Evolutionary conservation across 2,329 filamentous ascomycete genomes (phyloP).

Genomic region (Fusarium nelsonii): DNA sequence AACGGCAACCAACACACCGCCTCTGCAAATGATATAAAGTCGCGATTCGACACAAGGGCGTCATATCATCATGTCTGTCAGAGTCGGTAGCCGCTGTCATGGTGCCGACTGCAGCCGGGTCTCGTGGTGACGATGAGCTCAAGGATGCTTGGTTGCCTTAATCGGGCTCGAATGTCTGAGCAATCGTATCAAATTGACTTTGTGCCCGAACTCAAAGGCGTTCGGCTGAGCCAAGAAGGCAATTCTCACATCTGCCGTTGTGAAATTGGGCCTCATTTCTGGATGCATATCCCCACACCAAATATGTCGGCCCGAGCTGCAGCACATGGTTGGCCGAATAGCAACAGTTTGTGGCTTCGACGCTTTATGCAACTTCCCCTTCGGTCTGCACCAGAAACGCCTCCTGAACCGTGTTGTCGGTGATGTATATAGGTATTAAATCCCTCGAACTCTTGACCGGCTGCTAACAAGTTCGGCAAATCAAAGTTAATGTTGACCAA

Average conservation of each 20-base stretch:
- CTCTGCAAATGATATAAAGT: slow-evolving; percentile 14
- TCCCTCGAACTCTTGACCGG: slow-evolving; percentile 41
- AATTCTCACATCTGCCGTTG: slow-evolving; percentile 12
- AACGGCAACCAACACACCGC: slow-evolving; percentile 33
- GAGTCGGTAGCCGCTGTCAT: slow-evolving; percentile 37
- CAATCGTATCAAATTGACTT: neutral
- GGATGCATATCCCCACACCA: slow-evolving; percentile 21
- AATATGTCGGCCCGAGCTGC: slow-evolving; percentile 10
- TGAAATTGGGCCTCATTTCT: slow-evolving; percentile 37
- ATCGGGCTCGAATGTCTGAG: slow-evolving; percentile 25
- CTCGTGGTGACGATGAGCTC: slow-evolving; percentile 38
- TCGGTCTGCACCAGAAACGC: slow-evolving; percentile 40
- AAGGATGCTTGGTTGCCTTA: slow-evolving; percentile 38
- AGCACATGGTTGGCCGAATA: slow-evolving; percentile 30
- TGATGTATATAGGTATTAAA: slow-evolving; percentile 28
- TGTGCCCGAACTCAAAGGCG: slow-evolving; percentile 29
- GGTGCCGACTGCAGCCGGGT: slow-evolving; percentile 35
- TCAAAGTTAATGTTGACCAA: slow-evolving; percentile 32
- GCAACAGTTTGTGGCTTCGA: slow-evolving; percentile 30
- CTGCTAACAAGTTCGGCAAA: slow-evolving; percentile 35
- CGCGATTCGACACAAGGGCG: slow-evolving; percentile 10
- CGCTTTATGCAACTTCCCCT: slow-evolving; percentile 36
- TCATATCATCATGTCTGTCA: slow-evolving; percentile 22
- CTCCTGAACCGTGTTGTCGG: slow-evolving; percentile 40
- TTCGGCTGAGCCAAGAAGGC: slow-evolving; percentile 21